Percentiles rank a stretch among this genome's conserved stretches.
Evolutionary conservation across 805 yeast genomes (phyloP).

Genomic region (Torulaspora franciscae): DNA sequence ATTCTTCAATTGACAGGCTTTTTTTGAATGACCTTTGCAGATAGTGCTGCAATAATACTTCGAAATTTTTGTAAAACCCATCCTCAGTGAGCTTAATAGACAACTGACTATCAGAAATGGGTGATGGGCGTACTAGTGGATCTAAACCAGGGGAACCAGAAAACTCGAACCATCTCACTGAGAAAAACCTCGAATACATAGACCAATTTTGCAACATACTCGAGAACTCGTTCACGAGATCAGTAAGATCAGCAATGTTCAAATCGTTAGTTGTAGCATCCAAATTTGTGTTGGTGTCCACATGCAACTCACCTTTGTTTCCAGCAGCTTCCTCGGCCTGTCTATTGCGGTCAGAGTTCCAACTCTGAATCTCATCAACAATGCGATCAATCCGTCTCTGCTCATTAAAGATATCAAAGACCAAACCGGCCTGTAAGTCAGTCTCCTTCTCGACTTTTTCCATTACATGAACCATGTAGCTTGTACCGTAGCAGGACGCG

Average conservation of each 20-base stretch:
- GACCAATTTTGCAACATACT: conserved; percentile 83
- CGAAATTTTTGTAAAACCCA: conserved; percentile 58
- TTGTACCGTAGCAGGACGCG: conserved; percentile 59
- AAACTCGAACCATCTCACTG: conserved; percentile 59
- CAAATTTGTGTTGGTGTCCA: not conserved
- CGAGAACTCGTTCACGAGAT: conserved; percentile 59
- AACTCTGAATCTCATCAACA: conserved; percentile 41
- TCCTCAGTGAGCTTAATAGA: conserved; percentile 26
- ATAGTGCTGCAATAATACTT: conserved; percentile 57
- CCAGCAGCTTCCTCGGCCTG: conserved; percentile 30
- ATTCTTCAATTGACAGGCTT: conserved; percentile 72
- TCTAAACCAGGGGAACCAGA: conserved; percentile 2
- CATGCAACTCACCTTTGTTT: conserved; percentile 21
- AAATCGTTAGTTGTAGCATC: conserved; percentile 41
- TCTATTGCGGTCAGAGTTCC: conserved; percentile 18
- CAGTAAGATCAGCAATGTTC: conserved; percentile 39
- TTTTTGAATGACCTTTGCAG: conserved; percentile 75
- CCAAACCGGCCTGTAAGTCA: conserved; percentile 87
- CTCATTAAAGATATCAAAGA: conserved; percentile 82
- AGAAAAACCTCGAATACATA: conserved; percentile 66
- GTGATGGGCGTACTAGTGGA: conserved; percentile 21
- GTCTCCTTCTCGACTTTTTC: conserved; percentile 77
- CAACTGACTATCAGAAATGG: conserved; percentile 28
- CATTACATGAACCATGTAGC: conserved; percentile 61
- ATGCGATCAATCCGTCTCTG: conserved; percentile 54